Base-by-base conservation (phyloP, 1,139 yeast genomes). In the Protomyces arabidopsidicola region DNA sequence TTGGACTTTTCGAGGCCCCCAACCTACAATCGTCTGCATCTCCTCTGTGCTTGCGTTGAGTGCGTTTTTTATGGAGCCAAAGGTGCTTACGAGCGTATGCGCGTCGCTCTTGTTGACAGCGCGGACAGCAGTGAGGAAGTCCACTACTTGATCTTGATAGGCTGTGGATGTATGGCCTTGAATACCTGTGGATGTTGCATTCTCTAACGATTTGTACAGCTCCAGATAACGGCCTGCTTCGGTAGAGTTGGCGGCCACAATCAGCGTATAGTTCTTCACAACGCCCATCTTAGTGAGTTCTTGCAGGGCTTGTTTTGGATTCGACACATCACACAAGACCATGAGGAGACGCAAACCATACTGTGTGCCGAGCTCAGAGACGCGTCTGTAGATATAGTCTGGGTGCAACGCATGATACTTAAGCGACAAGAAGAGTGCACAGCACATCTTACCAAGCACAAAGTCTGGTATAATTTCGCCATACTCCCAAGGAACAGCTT, bases 401-500 rank as follows among this genome's bases (percentile, higher is more conserved):
- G 96, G 96, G 67, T 88, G 91, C 53, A 91, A 77, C 70, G 69
- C 87, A 73, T 90, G 96, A 74, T 91, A 93, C 66, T 88, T 85
- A 61, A 91, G 74, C 4, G 95, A 67, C 22, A 91, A 78, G 69
- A 88, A 90, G 3, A 91, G 74, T 1, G 87, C 84, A 67, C 89
- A 86, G 53, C 90, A 78, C 2, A 82, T 80, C 60, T 83, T 85
- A 12, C 90, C 84, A 63, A 88, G 81, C 70, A 90, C 93, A 65
- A 82, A 86, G 64, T 80, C 81, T 14, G 85, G 78, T 38, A 78
- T 76, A 50, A 79, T 78, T 20, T 74, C 77, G 10, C 77, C 79
- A 68, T 81, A 84, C 62, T 80, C 78, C 78, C 82, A 82, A 16
- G 82, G 78, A 3, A 83, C 81, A 62, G 78, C 78, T 24, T 78